phyloP scores from a whole-genome alignment of 768 basidiomycete species.

The Hortiboletus campestris region DNA sequence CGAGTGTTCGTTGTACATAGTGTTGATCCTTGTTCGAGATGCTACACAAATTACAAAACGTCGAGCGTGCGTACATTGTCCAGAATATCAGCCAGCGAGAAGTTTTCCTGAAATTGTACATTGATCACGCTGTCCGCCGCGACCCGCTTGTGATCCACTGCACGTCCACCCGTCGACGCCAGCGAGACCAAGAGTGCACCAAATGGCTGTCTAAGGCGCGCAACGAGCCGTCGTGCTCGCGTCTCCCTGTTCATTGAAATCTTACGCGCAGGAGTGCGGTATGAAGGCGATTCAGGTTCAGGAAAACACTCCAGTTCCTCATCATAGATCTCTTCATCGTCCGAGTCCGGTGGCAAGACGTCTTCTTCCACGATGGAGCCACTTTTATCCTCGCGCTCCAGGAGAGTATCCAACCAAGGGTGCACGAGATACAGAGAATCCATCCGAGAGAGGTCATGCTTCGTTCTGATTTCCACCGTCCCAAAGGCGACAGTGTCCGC shows the following conservation, averaged over 20 bases:
- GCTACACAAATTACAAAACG: too few species aligned
- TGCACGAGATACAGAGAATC: neutral
- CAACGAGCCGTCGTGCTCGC: neutral
- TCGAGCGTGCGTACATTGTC: neutral
- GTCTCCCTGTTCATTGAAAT: neutral
- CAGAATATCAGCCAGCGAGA: neutral
- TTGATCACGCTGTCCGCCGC: slow-evolving; percentile 1
- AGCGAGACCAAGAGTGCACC: neutral
- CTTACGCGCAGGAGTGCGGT: too few species aligned
- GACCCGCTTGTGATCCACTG: slow-evolving; percentile 1
- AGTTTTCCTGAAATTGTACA: neutral
- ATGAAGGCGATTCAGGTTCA: neutral
- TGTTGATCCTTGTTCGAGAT: too few species aligned
- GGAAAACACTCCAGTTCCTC: neutral
- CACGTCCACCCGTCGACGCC: neutral
- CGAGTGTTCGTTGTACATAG: too few species aligned
- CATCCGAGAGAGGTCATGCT: neutral
- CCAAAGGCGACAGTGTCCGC: neutral
- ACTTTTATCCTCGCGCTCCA: neutral
- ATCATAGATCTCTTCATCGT: neutral
- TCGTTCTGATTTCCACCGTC: neutral
- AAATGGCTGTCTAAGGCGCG: neutral
- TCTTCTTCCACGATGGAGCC: neutral
- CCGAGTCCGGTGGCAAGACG: neutral
- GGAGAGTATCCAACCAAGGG: slow-evolving; percentile 1